A percentile compares a stretch with the other conserved stretches of the same genome.
These are phyloP conservation scores for Lasiosphaeria hispida DNA, from an alignment of 495 filamentous ascomycete species.

Conservation along the genomic window DNA sequence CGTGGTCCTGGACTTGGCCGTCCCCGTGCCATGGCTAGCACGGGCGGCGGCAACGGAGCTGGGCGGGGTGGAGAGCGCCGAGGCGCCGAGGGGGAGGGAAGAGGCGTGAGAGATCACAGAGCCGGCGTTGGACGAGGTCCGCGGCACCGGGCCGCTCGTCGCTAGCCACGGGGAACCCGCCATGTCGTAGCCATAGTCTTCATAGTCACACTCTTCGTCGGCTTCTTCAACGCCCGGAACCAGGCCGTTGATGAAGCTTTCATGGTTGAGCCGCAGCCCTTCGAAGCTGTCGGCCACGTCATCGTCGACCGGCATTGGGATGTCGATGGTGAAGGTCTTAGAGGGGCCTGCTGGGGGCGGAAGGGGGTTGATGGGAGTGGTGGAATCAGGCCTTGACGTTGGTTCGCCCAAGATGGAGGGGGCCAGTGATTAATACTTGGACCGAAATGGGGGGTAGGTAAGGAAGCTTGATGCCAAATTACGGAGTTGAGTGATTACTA, in stretches of 20 bases:
- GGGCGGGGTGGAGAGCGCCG: slow-evolving; percentile 29
- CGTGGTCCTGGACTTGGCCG: not conserved
- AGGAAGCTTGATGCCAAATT: not conserved
- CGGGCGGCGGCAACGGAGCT: slow-evolving; percentile 17
- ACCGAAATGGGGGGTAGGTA: not conserved
- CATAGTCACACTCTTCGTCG: slow-evolving; percentile 19
- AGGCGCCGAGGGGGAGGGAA: slow-evolving; percentile 33
- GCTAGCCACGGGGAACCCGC: slow-evolving; percentile 5
- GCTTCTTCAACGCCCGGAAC: slow-evolving; percentile 21
- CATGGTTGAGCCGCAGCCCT: slow-evolving; percentile 35
- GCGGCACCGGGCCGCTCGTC: slow-evolving; percentile 2
- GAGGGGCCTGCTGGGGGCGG: slow-evolving; percentile 39
- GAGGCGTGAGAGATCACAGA: slow-evolving; percentile 25
- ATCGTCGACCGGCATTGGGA: slow-evolving; percentile 37
- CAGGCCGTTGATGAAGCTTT: slow-evolving; percentile 34
- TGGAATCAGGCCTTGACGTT: not conserved
- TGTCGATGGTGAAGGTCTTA: slow-evolving; percentile 52
- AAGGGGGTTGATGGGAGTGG: not conserved
- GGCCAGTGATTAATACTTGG: not conserved
- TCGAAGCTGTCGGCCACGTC: slow-evolving; percentile 35
- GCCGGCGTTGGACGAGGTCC: slow-evolving; percentile 12
- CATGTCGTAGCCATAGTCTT: slow-evolving; percentile 1
- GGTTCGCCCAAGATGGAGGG: not conserved
- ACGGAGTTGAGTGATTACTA: not conserved
- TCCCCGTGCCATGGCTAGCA: not conserved